Evolutionary conservation across 2,329 filamentous ascomycete genomes (phyloP).

Genomic region (Colletotrichum sublineola): DNA sequence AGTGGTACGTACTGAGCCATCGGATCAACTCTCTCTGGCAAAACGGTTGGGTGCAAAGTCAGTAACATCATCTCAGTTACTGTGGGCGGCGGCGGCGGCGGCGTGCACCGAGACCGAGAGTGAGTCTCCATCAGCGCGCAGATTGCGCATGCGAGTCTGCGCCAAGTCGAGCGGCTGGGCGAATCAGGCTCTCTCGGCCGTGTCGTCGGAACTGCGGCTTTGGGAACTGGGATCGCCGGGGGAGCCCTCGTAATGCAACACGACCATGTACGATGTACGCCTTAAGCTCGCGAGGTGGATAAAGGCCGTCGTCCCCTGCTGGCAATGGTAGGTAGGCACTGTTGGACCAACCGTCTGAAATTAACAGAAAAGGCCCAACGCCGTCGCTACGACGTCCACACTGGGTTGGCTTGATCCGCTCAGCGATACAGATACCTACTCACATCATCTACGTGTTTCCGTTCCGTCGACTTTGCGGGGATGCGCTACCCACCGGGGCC

Average conservation of each 20-base stretch:
- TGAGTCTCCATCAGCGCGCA: slow-evolving; percentile 24
- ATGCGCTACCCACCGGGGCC: slow-evolving; percentile 15
- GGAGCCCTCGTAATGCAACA: slow-evolving; percentile 25
- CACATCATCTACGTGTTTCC: background rate
- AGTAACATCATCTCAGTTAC: background rate
- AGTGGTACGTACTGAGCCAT: slow-evolving; percentile 1
- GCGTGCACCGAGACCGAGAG: background rate
- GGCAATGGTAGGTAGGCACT: background rate
- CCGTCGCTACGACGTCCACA: background rate
- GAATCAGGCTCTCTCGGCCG: slow-evolving; percentile 30
- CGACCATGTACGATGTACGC: slow-evolving; percentile 32
- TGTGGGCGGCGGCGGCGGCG: too few species aligned
- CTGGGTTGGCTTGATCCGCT: background rate
- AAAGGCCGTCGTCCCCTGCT: slow-evolving; percentile 1
- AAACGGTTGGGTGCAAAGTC: background rate
- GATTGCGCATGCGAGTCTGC: slow-evolving; percentile 33
- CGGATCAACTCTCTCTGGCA: background rate
- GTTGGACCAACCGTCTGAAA: slow-evolving; percentile 3
- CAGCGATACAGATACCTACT: background rate
- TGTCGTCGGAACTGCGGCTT: slow-evolving; percentile 28
- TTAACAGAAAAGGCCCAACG: background rate
- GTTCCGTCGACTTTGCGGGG: slow-evolving; percentile 16
- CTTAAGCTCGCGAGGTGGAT: slow-evolving; percentile 22
- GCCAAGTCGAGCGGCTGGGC: slow-evolving; percentile 13
- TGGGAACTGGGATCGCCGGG: slow-evolving; percentile 23